phyloP scores from a whole-genome alignment of 2,329 filamentous ascomycete genomes.

The Dothidotthia symphoricarpi region DNA sequence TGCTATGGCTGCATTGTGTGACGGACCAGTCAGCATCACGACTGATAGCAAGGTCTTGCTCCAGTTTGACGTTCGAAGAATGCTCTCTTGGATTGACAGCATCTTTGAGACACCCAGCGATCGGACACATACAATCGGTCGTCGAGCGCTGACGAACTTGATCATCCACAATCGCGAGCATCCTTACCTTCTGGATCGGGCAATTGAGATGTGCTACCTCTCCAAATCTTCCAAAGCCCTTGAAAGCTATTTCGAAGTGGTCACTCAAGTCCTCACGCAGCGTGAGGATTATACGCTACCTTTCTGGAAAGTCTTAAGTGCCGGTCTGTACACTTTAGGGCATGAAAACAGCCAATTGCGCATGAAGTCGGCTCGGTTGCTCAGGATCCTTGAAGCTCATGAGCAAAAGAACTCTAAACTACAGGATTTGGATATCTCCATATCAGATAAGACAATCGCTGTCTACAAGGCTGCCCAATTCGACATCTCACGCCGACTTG shows the following conservation, averaged over 20 bases:
- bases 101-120: slow-evolving; percentile 94
- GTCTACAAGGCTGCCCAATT: slow-evolving; percentile 98
- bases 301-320: slow-evolving; percentile 86
- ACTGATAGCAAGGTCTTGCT: slow-evolving; percentile 85
- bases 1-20: slow-evolving; percentile 92
- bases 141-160: slow-evolving; percentile 82
- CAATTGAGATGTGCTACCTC: slow-evolving; percentile 86
- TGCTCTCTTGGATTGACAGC: slow-evolving; percentile 92
- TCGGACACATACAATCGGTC: slow-evolving; percentile 84
- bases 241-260: slow-evolving; percentile 93
- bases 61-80: slow-evolving; percentile 86
- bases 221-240: slow-evolving; percentile 78
- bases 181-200: slow-evolving; percentile 80
- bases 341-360: slow-evolving; percentile 87
- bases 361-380: slow-evolving; percentile 78
- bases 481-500: slow-evolving; percentile 87
- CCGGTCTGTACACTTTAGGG: slow-evolving; percentile 88
- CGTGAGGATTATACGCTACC: slow-evolving; percentile 77
- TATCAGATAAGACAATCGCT: slow-evolving; percentile 96
- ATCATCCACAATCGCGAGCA: slow-evolving; percentile 89
- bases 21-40: slow-evolving; percentile 75
- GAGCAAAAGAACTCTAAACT: slow-evolving; percentile 85
- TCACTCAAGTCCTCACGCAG: slow-evolving; percentile 81
- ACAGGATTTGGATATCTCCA: slow-evolving; percentile 96
- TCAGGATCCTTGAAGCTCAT: slow-evolving; percentile 78